A percentile compares a stretch with the other conserved stretches of the same genome.
Conservation (phyloP, 2,329 filamentous ascomycete species). For the Cryphonectria radicalis region DNA sequence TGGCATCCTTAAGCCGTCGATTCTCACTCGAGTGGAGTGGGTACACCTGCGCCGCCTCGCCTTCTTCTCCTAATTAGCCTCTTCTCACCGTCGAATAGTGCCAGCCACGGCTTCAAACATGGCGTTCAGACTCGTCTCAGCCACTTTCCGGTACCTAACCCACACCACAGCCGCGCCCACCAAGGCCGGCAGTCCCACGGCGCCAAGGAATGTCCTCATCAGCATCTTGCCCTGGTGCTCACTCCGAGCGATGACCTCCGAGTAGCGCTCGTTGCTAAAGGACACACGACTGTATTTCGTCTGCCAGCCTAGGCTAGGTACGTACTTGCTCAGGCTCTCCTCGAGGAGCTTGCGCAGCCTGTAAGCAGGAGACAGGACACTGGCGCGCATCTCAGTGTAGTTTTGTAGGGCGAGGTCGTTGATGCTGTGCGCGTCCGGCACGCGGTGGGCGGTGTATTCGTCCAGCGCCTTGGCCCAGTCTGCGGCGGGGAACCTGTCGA, state of each 20-base stretch:
- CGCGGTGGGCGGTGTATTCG: conserved; percentile 75
- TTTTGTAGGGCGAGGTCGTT: conserved; percentile 91
- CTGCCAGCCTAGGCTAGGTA: conserved; percentile 82
- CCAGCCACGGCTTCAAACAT: conserved; percentile 14
- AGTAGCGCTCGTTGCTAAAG: conserved; percentile 91
- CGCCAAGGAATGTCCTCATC: conserved; percentile 46
- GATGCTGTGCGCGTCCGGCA: conserved; percentile 83
- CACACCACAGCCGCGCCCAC: conserved; percentile 29
- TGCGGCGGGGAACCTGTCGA: conserved; percentile 68
- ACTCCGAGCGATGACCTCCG: conserved; percentile 74
- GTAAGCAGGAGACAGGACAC: conserved; percentile 79
- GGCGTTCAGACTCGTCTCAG: conserved; percentile 13
- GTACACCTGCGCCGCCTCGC: not conserved
- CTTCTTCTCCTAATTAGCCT: not conserved
- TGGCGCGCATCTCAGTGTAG: conserved; percentile 90
- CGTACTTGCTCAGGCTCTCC: conserved; percentile 75
- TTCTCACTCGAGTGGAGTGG: not conserved
- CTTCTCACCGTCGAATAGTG: conserved; percentile 10
- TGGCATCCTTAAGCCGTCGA: not conserved
- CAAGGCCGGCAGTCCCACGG: conserved; percentile 34
- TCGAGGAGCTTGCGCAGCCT: conserved; percentile 83
- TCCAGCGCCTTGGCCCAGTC: conserved; percentile 69
- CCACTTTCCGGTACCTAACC: conserved; percentile 19
- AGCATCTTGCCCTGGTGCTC: conserved; percentile 70
- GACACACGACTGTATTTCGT: conserved; percentile 93